Evolutionary conservation across 306 rosid genomes (phyloP).

Genomic region (Canavalia gladiata): DNA sequence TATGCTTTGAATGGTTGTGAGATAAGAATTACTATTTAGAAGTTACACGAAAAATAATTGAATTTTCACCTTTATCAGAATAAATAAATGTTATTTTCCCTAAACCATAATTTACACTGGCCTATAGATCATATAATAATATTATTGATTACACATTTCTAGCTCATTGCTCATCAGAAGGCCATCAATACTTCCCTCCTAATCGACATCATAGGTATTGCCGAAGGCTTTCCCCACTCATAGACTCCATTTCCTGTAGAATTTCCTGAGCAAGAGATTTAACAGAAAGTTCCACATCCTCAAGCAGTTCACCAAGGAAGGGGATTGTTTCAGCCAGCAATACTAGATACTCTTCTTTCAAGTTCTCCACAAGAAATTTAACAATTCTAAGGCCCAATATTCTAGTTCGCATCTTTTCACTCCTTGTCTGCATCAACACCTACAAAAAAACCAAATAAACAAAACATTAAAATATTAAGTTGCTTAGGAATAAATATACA

Average conservation of each 20-base stretch:
- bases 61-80: not conserved
- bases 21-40: not conserved
- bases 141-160: conserved; percentile 28
- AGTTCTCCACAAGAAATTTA: conserved; percentile 74
- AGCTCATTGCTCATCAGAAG: not conserved
- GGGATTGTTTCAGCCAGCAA: conserved; percentile 90
- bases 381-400: conserved; percentile 80
- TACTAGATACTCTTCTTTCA: conserved; percentile 89
- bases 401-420: conserved; percentile 76
- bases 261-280: conserved; percentile 86
- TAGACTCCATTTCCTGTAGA: conserved; percentile 79
- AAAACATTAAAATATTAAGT: conserved; percentile 9
- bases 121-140: not conserved
- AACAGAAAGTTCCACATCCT: conserved; percentile 87
- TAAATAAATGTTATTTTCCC: conserved; percentile 29
- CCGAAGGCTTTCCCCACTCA: conserved; percentile 83
- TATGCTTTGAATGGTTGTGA: not conserved
- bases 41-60: not conserved
- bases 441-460: conserved; percentile 46
- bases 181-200: not conserved
- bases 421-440: conserved; percentile 94
- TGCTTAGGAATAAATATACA: not conserved
- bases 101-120: conserved; percentile 33
- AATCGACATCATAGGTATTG: conserved; percentile 61
- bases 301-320: conserved; percentile 91